These are phyloP conservation scores for Thermomucor indicae-seudaticae DNA, from an alignment of 371 early-diverging fungal genomes.

Conservation along the genomic window DNA sequence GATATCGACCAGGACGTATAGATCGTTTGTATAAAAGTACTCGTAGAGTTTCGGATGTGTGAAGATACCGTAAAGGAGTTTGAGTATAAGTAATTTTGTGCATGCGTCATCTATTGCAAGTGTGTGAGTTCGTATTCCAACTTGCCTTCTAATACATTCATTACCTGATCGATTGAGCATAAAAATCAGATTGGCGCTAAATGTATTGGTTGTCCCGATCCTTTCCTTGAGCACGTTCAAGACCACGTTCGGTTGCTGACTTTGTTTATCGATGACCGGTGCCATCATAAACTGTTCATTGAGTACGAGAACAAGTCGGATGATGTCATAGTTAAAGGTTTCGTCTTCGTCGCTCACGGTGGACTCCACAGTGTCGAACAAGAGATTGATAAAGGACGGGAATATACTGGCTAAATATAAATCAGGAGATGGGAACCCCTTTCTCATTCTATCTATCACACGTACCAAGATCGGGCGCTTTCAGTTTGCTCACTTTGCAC, in stretches of 20 bases:
- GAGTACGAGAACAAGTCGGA: constrained; percentile 62
- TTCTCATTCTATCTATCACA: too few species aligned
- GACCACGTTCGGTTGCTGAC: constrained; percentile 43
- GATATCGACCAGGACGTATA: constrained; percentile 80
- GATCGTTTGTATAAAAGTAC: constrained; percentile 87
- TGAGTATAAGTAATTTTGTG: constrained; percentile 69
- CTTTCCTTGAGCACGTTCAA: constrained; percentile 54
- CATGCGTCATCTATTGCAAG: constrained; percentile 47
- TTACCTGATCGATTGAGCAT: constrained; percentile 82
- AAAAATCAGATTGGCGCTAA: constrained; percentile 81
- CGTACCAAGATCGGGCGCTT: constrained; percentile 58
- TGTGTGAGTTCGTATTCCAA: background rate
- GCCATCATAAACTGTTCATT: constrained; percentile 72
- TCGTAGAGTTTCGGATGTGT: constrained; percentile 51
- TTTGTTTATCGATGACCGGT: too few species aligned
- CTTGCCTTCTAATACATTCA: background rate
- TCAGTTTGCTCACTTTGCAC: constrained; percentile 63
- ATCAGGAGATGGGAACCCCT: background rate
- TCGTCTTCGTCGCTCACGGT: constrained; percentile 67
- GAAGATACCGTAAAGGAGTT: constrained; percentile 66
- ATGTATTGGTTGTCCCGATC: constrained; percentile 66
- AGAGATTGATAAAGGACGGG: constrained; percentile 39
- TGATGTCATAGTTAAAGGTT: constrained; percentile 66
- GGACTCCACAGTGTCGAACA: constrained; percentile 69
- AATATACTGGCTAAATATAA: constrained; percentile 32